Conservation (phyloP, 805 yeast species). For the Jamesozyma gamospora region DNA sequence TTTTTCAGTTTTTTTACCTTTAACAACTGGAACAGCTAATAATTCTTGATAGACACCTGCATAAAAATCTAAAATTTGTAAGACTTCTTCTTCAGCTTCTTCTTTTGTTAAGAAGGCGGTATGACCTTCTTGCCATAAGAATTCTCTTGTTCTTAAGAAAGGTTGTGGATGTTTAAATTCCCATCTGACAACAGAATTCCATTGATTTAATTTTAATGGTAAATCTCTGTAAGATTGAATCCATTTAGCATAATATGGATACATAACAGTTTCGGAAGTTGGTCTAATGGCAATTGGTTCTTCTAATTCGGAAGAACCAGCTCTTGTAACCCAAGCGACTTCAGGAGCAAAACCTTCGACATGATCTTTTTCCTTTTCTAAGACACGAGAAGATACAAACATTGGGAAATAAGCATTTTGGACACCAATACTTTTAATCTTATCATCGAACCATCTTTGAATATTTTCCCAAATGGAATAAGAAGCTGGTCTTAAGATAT, state of each 20-base stretch:
- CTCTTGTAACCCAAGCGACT: slow-evolving; percentile 98
- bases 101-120: slow-evolving; percentile 85
- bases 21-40: slow-evolving; percentile 93
- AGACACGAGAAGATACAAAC: slow-evolving; percentile 88
- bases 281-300: slow-evolving; percentile 99
- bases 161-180: slow-evolving; percentile 99
- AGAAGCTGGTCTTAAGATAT: slow-evolving; percentile 92
- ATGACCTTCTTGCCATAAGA: slow-evolving; percentile 99
- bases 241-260: slow-evolving; percentile 99
- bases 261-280: slow-evolving; percentile 98
- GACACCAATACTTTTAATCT: slow-evolving; percentile 83
- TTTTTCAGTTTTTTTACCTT: slow-evolving; percentile 92
- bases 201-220: slow-evolving; percentile 92
- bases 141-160: slow-evolving; percentile 95
- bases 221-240: slow-evolving; percentile 95
- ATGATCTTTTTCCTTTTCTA: slow-evolving; percentile 97
- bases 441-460: slow-evolving; percentile 73
- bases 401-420: slow-evolving; percentile 95
- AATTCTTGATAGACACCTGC: slow-evolving; percentile 78
- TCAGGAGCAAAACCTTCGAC: slow-evolving; percentile 99
- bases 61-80: slow-evolving; percentile 78
- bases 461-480: slow-evolving; percentile 91
- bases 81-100: slow-evolving; percentile 76
- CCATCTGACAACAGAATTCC: slow-evolving; percentile 99
- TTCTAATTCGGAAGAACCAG: slow-evolving; percentile 88